Evolutionary conservation across 225 moss, liverwort and hornwort species (phyloP), one percentile per base, ranked within the genome.

Genomic region (Ulota crispa): DNA sequence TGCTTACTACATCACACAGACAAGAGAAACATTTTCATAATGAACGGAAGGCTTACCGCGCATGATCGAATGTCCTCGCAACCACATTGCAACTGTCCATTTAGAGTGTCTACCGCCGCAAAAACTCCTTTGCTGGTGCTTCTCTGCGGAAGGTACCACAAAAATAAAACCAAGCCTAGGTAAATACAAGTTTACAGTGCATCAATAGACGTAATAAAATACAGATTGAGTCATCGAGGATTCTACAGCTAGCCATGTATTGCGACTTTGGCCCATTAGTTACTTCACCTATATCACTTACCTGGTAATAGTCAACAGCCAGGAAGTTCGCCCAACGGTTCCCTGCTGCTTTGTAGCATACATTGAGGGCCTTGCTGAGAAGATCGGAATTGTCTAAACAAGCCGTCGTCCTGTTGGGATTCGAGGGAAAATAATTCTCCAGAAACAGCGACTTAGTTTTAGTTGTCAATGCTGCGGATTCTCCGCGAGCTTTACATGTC

Each of bases 291-390:
- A 42, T 19, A 56, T 23, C 45, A 77, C 70, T 19, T 73, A 98
- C 97, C 94, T 89, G 87, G 82, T 99, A 99, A 65, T 62, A 94
- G 73, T 99, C 99, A 13, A 99, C 99, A 8, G 94, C 92, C 34
- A 99, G 23, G 71, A 92, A 99, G 84, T 99, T 99, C 34, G 96
- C 74, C 99, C 96, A 99, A 74, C 99, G 92, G 43, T 92, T 87
- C 52, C 87, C 93, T 62, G 99, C 82, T 30, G 96, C 99, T 63
- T 84, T 57, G 69, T 89, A 83, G 87, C 99, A 96, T 23, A 88
- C 89, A 68, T 86, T 85, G 54, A 99, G 94, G 76, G 91, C 90
- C 54, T 83, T 57, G 67, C 65, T 88, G 43, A 95, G 85, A 57
- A 9, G 43, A 12, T 57, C 68, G 18, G 99, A 96, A 78, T 96